phyloP scores from a whole-genome alignment of 257 asterid genomes.

The Nicotiana attenuata region DNA sequence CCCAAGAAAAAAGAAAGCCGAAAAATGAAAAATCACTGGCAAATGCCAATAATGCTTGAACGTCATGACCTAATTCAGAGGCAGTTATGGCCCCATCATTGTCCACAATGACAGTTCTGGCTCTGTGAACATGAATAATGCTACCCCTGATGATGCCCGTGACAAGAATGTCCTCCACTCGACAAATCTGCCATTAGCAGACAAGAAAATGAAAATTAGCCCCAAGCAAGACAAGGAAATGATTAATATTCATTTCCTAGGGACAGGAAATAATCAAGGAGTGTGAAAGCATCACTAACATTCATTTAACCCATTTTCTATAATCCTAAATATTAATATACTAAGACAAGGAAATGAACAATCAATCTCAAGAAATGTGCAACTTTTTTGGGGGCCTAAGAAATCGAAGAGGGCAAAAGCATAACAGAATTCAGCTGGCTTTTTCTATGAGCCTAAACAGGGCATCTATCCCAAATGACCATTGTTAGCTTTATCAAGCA shows the following conservation, averaged over 20 bases:
- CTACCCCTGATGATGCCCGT: conserved; percentile 82
- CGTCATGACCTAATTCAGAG: conserved; percentile 67
- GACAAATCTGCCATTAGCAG: conserved; percentile 61
- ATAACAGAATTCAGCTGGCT: not conserved
- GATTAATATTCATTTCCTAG: too few relatives aligned
- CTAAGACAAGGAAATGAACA: not conserved
- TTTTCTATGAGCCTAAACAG: not conserved
- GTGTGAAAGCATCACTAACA: not conserved
- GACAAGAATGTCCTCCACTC: conserved; percentile 90
- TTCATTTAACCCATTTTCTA: not conserved
- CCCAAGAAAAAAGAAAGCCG: conserved; percentile 9
- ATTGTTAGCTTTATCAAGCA: not conserved
- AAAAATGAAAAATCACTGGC: conserved; percentile 5
- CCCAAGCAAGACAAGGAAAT: not conserved
- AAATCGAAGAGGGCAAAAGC: not conserved
- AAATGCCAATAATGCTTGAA: conserved; percentile 7
- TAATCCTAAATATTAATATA: not conserved
- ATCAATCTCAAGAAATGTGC: not conserved
- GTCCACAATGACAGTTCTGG: conserved; percentile 76
- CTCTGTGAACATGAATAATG: conserved; percentile 88
- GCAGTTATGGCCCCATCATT: conserved; percentile 76
- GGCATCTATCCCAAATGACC: not conserved
- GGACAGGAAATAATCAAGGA: not conserved
- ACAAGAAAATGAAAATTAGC: conserved; percentile 16
- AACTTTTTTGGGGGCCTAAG: not conserved